Percentiles rank a stretch among this genome's conserved stretches.
Evolutionary conservation across 768 basidiomycete species (phyloP).

Genomic region (Boletus sp.): DNA sequence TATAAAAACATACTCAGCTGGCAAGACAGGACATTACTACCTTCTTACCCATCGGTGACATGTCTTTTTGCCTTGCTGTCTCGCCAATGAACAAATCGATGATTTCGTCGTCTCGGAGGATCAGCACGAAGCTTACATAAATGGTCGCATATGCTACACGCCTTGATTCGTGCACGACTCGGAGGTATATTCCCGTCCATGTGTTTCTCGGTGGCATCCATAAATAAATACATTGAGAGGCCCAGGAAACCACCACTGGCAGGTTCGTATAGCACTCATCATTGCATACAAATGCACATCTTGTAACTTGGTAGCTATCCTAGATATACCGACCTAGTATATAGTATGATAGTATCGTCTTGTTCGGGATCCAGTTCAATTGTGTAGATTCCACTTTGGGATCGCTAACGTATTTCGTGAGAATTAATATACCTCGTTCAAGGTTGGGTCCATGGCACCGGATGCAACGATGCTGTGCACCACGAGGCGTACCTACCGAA

Average conservation of each 20-base stretch:
- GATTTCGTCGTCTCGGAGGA: slow-evolving; percentile 81
- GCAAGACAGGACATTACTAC: too few relatives aligned
- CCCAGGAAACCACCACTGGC: slow-evolving; percentile 30
- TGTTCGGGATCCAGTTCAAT: too few relatives aligned
- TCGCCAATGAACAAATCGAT: slow-evolving; percentile 84
- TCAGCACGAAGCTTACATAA: slow-evolving; percentile 77
- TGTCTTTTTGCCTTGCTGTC: slow-evolving; percentile 76
- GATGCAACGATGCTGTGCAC: too few relatives aligned
- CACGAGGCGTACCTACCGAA: too few relatives aligned
- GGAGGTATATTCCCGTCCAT: slow-evolving; percentile 70
- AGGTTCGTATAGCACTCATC: slow-evolving; percentile 79
- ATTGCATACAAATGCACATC: slow-evolving; percentile 85
- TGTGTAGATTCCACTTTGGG: too few relatives aligned
- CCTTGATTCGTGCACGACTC: slow-evolving; percentile 74
- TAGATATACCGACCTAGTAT: too few relatives aligned
- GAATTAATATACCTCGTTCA: too few relatives aligned
- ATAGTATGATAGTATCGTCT: too few relatives aligned
- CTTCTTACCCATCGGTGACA: slow-evolving; percentile 88
- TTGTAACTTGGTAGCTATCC: too few relatives aligned
- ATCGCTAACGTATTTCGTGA: too few relatives aligned
- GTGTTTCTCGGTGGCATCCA: slow-evolving; percentile 68
- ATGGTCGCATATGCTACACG: slow-evolving; percentile 88
- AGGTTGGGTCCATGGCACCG: too few relatives aligned
- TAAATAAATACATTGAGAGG: neutral
- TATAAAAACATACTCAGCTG: slow-evolving; percentile 68